phyloP scores from a whole-genome alignment of 106 monocot species.

The Apostasia ramifera region DNA sequence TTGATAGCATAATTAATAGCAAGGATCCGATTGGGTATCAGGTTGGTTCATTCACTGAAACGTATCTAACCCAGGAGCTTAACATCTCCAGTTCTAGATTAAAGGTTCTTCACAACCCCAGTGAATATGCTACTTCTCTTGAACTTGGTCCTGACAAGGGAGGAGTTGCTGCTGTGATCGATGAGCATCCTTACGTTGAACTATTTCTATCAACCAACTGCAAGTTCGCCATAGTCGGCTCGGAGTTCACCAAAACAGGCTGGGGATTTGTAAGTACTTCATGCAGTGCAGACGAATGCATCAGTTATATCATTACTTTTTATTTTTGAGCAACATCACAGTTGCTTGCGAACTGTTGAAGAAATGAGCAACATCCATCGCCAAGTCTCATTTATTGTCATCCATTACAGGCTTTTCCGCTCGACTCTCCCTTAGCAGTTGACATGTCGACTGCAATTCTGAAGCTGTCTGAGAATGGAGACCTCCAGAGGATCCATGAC shows the following conservation, averaged over 20 bases:
- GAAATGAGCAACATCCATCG: too few relatives aligned
- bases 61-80: slow-evolving; percentile 60
- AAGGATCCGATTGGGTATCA: slow-evolving; percentile 76
- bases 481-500: slow-evolving; percentile 69
- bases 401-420: slow-evolving; percentile 42
- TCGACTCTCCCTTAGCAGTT: slow-evolving; percentile 62
- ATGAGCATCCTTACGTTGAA: slow-evolving; percentile 67
- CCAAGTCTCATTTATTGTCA: too few relatives aligned
- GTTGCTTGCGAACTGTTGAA: too few relatives aligned
- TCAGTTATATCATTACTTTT: too few relatives aligned
- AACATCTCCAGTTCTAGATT: slow-evolving; percentile 56
- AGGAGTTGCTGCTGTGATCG: slow-evolving; percentile 72
- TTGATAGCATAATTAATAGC: slow-evolving; percentile 49
- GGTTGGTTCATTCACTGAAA: slow-evolving; percentile 68
- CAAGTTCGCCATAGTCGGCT: slow-evolving; percentile 47
- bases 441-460: slow-evolving; percentile 84
- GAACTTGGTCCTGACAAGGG: slow-evolving; percentile 71
- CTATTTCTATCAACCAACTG: slow-evolving; percentile 56
- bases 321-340: too few relatives aligned
- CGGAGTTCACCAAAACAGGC: slow-evolving; percentile 75
- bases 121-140: slow-evolving; percentile 48
- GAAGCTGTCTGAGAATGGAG: slow-evolving; percentile 77
- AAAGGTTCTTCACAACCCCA: slow-evolving; percentile 30
- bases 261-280: slow-evolving; percentile 87
- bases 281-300: too few relatives aligned